A percentile compares a stretch with the other conserved stretches of the same genome.
Evolutionary conservation across 1,284 basidiomycete genomes (phyloP).

Genomic region (Cutaneotrichosporon cutaneum): DNA sequence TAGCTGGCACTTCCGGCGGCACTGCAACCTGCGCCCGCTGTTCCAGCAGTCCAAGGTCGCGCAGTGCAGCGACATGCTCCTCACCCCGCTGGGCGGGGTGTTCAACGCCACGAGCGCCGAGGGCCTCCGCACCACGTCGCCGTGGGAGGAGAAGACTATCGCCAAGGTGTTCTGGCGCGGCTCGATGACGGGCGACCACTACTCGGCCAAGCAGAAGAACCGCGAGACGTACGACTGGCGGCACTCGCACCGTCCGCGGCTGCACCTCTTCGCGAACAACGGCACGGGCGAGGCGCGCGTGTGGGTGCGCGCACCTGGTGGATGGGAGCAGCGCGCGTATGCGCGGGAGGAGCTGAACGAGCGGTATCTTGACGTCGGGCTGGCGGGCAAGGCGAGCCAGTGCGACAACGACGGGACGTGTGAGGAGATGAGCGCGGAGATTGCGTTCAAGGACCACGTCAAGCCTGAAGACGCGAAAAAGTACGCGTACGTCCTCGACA

Average conservation of each 20-base stretch:
- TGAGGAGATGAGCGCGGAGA: slow-evolving; percentile 42
- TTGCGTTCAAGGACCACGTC: slow-evolving; percentile 38
- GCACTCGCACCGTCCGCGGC: slow-evolving; percentile 47
- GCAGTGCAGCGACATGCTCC: slow-evolving; percentile 45
- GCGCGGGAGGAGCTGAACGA: slow-evolving; percentile 42
- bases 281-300: slow-evolving; percentile 38
- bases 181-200: slow-evolving; percentile 51
- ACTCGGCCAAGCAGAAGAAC: slow-evolving; percentile 23
- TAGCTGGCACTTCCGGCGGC: slow-evolving; percentile 40
- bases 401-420: slow-evolving; percentile 47
- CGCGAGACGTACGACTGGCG: slow-evolving; percentile 45
- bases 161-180: slow-evolving; percentile 55
- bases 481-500: slow-evolving; percentile 18
- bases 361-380: slow-evolving; percentile 51
- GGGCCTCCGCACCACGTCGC: neutral
- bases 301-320: slow-evolving; percentile 43
- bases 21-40: slow-evolving; percentile 44
- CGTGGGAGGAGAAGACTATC: slow-evolving; percentile 48
- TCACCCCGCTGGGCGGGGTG: slow-evolving; percentile 50
- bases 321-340: slow-evolving; percentile 40
- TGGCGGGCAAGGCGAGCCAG: slow-evolving; percentile 36
- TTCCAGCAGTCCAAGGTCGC: slow-evolving; percentile 50
- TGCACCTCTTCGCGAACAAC: slow-evolving; percentile 43
- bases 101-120: slow-evolving; percentile 33
- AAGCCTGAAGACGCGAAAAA: slow-evolving; percentile 38